Percentiles rank a stretch among this genome's conserved stretches.
phyloP scores from a whole-genome alignment of 140 eudicot genomes.

The Eryngium alpinum region DNA sequence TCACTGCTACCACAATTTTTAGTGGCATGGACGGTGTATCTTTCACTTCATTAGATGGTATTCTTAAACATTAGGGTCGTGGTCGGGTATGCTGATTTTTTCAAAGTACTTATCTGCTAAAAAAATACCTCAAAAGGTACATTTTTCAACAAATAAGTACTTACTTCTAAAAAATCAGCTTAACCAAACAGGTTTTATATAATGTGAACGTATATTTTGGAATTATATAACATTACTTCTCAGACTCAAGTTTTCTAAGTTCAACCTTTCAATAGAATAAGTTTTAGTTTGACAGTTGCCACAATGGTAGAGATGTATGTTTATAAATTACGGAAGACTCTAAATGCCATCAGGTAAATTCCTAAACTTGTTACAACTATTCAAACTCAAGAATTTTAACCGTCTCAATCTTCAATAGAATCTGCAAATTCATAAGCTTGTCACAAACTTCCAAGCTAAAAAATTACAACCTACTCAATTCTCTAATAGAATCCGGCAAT shows the following conservation, averaged over 20 bases:
- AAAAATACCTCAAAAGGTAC: too few relatives aligned
- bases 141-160: too few relatives aligned
- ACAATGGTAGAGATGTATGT: background rate
- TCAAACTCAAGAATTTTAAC: background rate
- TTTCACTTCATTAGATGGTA: constrained; percentile 51
- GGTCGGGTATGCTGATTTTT: too few relatives aligned
- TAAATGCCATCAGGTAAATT: too few relatives aligned
- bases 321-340: background rate
- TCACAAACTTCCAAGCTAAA: background rate
- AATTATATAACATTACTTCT: too few relatives aligned
- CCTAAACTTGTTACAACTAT: background rate
- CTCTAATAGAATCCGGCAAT: background rate
- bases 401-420: background rate
- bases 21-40: constrained; percentile 43
- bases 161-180: too few relatives aligned
- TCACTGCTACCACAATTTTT: constrained; percentile 36
- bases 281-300: background rate
- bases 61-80: constrained; percentile 7
- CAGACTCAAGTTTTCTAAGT: background rate
- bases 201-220: constrained; percentile 4
- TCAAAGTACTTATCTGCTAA: too few relatives aligned
- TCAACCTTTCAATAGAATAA: background rate
- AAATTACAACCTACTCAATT: background rate
- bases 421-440: background rate
- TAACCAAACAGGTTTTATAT: too few relatives aligned